Percentiles rank a stretch among this genome's conserved stretches.
These are phyloP conservation scores for Cinnamomum micranthum DNA, from an alignment of 164 flowering plant species.

Conservation along the genomic window DNA sequence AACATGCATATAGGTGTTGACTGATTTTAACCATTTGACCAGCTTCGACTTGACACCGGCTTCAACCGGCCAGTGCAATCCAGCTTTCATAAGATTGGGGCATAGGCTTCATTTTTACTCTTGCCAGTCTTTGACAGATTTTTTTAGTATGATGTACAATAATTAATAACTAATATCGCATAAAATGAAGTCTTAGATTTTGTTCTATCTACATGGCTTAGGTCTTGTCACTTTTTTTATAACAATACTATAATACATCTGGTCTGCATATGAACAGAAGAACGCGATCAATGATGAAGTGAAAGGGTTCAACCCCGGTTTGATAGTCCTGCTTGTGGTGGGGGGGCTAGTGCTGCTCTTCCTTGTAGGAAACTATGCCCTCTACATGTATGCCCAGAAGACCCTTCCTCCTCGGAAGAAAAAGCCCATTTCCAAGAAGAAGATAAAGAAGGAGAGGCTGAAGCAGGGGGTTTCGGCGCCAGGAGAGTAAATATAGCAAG, in stretches of 20 bases:
- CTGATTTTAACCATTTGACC: no score
- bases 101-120: no score
- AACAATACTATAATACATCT: neutral
- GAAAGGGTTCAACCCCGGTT: slow-evolving; percentile 84
- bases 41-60: no score
- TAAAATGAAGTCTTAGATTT: no score
- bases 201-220: no score
- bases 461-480: slow-evolving; percentile 99
- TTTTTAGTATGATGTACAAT: no score
- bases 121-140: no score
- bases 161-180: no score
- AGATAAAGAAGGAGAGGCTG: slow-evolving; percentile 89
- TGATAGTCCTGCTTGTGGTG: slow-evolving; percentile 81
- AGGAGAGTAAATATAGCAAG: slow-evolving; percentile 55
- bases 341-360: slow-evolving; percentile 57
- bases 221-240: neutral
- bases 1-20: no score
- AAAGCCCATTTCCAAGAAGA: slow-evolving; percentile 98
- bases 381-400: slow-evolving; percentile 85
- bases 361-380: slow-evolving; percentile 69
- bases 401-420: slow-evolving; percentile 82
- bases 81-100: no score
- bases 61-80: no score
- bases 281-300: slow-evolving; percentile 27
- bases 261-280: slow-evolving; percentile 21